Evolutionary conservation across 306 rosid genomes (phyloP), one percentile per base, ranked within the genome.

Genomic region (Ammopiptanthus mongolicus): DNA sequence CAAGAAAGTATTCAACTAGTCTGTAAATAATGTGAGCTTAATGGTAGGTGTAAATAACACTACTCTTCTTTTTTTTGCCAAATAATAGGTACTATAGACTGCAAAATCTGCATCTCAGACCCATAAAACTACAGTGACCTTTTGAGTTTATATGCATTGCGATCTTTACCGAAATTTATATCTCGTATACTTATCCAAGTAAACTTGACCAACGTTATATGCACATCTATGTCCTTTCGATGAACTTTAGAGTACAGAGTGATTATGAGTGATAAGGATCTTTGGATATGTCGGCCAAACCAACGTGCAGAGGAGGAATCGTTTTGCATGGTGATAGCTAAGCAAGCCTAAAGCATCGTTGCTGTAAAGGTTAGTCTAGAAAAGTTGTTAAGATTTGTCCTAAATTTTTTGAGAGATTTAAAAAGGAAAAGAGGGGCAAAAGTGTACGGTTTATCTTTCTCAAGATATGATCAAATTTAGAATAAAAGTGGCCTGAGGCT

Each of bases 391-490:
- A 48, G 5, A 17, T 29, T 21, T 69, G 47, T 31, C 31, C 60
- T 68, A 69, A 28, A 0, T 4, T 50, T 4, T 31, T 69, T 34
- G 23, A 11, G 17, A 44, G 39, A 65, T 42, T n/a, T 5, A 58
- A 76, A 50, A 13, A 25, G 59, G n/a, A 10, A 66, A 23, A 51
- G 48, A 76, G 36, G 47, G 42, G 61, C 34, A 63, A 63, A 81
- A 67, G 22, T 46, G 65, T 41, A 79, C 13, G 18, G 28, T 68
- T 57, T 12, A 59, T 53, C 81, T 13, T 75, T 71, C 47, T 47
- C 25, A 3, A 44, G 63, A 42, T 62, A 23, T 47, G 63, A 52
- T 85, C 51, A 69, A 53, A 55, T 51, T 41, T 69, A 66, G 83
- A 59, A 48, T 39, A 25, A 53, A 79, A 77, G 69, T 44, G 69